phyloP scores from a whole-genome alignment of 768 basidiomycete genomes.

The Pholiota microspora region DNA sequence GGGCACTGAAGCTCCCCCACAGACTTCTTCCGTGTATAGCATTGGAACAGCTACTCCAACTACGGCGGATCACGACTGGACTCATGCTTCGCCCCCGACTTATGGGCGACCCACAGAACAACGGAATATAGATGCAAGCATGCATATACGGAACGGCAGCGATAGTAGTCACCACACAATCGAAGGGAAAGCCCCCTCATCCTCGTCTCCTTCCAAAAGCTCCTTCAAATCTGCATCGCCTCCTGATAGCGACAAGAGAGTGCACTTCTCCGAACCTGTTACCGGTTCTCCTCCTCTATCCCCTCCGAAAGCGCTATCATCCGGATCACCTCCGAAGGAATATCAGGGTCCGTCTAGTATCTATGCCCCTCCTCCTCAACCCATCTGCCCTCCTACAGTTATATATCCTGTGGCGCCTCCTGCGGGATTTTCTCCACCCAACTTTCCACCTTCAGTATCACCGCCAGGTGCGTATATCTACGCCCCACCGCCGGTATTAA shows the following conservation, averaged over 20 bases:
- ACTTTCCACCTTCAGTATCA: background rate
- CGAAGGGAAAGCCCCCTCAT: conserved; percentile 8
- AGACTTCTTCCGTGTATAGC: conserved; percentile 27
- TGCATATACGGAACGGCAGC: conserved; percentile 19
- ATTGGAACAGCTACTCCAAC: conserved; percentile 61
- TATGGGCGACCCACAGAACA: background rate
- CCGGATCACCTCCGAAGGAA: conserved; percentile 18
- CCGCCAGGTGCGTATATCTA: conserved; percentile 8
- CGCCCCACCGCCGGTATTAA: conserved; percentile 14
- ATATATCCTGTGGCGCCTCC: conserved; percentile 2
- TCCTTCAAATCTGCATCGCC: conserved; percentile 29
- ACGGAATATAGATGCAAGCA: conserved; percentile 23
- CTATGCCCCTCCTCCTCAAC: conserved; percentile 18
- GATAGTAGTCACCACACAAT: conserved; percentile 20
- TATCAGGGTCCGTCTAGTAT: conserved; percentile 22
- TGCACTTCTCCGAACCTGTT: conserved; percentile 50
- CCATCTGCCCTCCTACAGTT: conserved; percentile 11
- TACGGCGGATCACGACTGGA: conserved; percentile 11
- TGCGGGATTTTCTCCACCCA: background rate
- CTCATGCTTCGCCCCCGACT: conserved; percentile 16
- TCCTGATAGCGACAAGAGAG: conserved; percentile 37
- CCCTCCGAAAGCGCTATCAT: conserved; percentile 12
- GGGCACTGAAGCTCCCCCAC: conserved; percentile 35
- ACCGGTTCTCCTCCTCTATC: conserved; percentile 25
- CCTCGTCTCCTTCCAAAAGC: conserved; percentile 19